A percentile compares a stretch with the other conserved stretches of the same genome.
Conservation (phyloP, 2,329 filamentous ascomycete genomes). For the Colletotrichum ledebouriae region DNA sequence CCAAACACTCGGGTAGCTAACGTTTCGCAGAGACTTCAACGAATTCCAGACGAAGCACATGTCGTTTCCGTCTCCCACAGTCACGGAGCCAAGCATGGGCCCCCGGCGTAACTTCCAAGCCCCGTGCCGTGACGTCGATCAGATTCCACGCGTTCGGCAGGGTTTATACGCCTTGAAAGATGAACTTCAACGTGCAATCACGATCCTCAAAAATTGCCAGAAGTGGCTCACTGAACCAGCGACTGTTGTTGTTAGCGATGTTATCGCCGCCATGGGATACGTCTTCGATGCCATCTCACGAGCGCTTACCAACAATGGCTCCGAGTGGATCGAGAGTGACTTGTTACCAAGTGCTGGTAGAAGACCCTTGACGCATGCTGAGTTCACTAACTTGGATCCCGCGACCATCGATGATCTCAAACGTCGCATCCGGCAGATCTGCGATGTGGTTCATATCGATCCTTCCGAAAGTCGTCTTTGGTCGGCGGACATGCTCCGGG, state of each 20-base stretch:
- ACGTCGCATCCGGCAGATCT: slow-evolving; percentile 44
- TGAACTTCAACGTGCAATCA: slow-evolving; percentile 43
- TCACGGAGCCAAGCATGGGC: not conserved
- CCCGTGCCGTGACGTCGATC: not conserved
- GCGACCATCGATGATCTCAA: slow-evolving; percentile 45
- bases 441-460: slow-evolving; percentile 42
- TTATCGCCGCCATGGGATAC: slow-evolving; percentile 31
- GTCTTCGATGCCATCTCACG: slow-evolving; percentile 43
- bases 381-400: slow-evolving; percentile 45
- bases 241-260: not conserved
- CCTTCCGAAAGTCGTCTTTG: slow-evolving; percentile 14
- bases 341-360: slow-evolving; percentile 1
- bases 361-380: slow-evolving; percentile 42
- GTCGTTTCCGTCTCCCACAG: not conserved
- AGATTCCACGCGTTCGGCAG: slow-evolving; percentile 42
- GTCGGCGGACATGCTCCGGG: slow-evolving; percentile 33
- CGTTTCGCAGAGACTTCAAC: slow-evolving; percentile 41
- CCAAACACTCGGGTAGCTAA: no score
- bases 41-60: slow-evolving; percentile 40
- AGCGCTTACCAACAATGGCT: slow-evolving; percentile 45
- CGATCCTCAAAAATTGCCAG: slow-evolving; percentile 32
- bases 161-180: slow-evolving; percentile 46
- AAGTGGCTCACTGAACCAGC: slow-evolving; percentile 17
- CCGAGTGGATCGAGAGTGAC: slow-evolving; percentile 45
- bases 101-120: not conserved